These are phyloP conservation scores for Dioscorea alata DNA, from an alignment of 106 monocot genomes.

Conservation along the genomic window DNA sequence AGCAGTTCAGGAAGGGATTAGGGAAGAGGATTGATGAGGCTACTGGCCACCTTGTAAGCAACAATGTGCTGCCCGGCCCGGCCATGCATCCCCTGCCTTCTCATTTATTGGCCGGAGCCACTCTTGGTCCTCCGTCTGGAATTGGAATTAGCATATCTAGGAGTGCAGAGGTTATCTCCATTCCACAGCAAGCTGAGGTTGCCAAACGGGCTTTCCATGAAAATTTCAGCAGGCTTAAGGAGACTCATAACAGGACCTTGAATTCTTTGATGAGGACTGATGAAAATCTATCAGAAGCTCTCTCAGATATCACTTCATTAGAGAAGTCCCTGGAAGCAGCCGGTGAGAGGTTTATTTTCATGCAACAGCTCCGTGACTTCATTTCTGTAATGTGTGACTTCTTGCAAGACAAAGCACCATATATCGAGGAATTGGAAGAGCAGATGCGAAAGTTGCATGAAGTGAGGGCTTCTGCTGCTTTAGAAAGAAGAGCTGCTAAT, in stretches of 20 bases:
- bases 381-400: slow-evolving; percentile 78
- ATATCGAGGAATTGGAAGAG: slow-evolving; percentile 87
- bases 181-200: slow-evolving; percentile 70
- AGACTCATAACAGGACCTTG: slow-evolving; percentile 49
- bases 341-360: slow-evolving; percentile 65
- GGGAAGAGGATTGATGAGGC: slow-evolving; percentile 78
- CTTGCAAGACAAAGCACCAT: slow-evolving; percentile 80
- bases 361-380: slow-evolving; percentile 88
- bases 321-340: slow-evolving; percentile 70
- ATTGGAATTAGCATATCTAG: slow-evolving; percentile 20
- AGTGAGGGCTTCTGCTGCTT: slow-evolving; percentile 41
- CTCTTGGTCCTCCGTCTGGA: slow-evolving; percentile 5
- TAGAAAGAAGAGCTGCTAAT: slow-evolving; percentile 60
- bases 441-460: slow-evolving; percentile 91
- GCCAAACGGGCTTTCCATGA: slow-evolving; percentile 55
- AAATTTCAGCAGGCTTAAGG: slow-evolving; percentile 59
- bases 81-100: slow-evolving; percentile 21
- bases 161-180: slow-evolving; percentile 62
- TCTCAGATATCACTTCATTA: slow-evolving; percentile 59
- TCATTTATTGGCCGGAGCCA: background rate
- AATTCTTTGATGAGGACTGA: slow-evolving; percentile 52
- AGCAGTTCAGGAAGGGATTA: slow-evolving; percentile 84
- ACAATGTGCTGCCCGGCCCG: background rate
- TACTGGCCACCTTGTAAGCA: slow-evolving; percentile 12
- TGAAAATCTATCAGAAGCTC: slow-evolving; percentile 50